phyloP scores from a whole-genome alignment of 108 stramenopile genomes.

The Conticribra guillardii region DNA sequence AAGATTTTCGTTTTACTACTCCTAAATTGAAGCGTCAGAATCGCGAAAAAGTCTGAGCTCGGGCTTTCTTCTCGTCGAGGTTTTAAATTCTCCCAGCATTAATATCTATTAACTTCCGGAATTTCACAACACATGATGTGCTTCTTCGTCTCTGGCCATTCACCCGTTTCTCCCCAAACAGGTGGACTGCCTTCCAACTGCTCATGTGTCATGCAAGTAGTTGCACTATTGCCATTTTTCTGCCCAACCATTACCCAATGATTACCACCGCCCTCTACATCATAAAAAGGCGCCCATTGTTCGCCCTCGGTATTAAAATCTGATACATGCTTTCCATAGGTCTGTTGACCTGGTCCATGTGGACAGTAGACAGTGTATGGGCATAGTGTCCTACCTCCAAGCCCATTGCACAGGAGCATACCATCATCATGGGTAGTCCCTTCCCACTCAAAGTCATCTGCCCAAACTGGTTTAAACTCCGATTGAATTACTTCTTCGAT shows the following conservation, averaged over 20 bases:
- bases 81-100: no score
- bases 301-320: conserved; percentile 5
- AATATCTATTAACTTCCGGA: no score
- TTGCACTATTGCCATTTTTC: conserved; percentile 32
- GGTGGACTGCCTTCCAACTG: conserved; percentile 11
- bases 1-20: no score
- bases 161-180: conserved; percentile 20
- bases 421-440: background rate
- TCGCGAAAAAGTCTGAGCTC: no score
- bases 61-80: no score
- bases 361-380: conserved; percentile 5
- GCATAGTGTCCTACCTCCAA: background rate
- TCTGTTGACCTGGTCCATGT: background rate
- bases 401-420: background rate
- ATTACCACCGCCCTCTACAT: conserved; percentile 12
- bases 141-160: conserved; percentile 24
- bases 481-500: background rate
- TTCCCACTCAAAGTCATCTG: background rate
- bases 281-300: conserved; percentile 5
- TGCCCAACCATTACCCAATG: conserved; percentile 43
- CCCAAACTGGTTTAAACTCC: background rate
- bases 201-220: conserved; percentile 39
- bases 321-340: background rate
- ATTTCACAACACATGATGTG: conserved; percentile 33
- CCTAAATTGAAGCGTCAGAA: no score